A percentile compares a stretch with the other conserved stretches of the same genome.
Evolutionary conservation across 2,329 filamentous ascomycete species (phyloP).

Genomic region (Colletotrichum tropicicola): DNA sequence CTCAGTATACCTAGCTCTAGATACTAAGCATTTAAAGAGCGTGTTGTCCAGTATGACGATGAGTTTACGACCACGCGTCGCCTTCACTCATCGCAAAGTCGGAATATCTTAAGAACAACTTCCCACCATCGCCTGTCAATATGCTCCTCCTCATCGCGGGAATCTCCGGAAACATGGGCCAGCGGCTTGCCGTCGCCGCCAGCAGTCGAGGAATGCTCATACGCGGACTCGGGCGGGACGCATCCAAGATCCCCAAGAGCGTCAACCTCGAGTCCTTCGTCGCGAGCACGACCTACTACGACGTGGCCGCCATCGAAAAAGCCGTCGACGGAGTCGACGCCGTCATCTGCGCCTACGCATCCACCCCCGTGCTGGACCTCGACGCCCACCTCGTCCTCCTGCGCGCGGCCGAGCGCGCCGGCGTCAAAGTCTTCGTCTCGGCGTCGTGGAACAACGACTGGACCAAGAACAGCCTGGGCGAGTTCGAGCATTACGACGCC

Average conservation of each 20-base stretch:
- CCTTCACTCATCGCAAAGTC: no score
- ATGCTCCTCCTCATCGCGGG: conserved; percentile 49
- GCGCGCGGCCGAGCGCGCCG: conserved; percentile 44
- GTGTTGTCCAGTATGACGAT: no score
- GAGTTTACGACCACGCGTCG: no score
- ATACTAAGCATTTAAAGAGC: no score
- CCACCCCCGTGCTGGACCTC: conserved; percentile 33
- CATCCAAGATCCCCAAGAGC: conserved; percentile 41
- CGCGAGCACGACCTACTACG: conserved; percentile 35
- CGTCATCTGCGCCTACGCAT: conserved; percentile 41
- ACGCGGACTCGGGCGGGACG: conserved; percentile 42
- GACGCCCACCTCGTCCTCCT: conserved; percentile 46
- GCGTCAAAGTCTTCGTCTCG: conserved; percentile 40
- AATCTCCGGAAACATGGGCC: conserved; percentile 46
- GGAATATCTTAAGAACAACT: no score
- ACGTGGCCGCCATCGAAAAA: conserved; percentile 41
- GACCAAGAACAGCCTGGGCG: conserved; percentile 37
- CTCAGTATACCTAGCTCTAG: no score
- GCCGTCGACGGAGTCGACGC: conserved; percentile 45
- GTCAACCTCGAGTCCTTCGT: conserved; percentile 39
- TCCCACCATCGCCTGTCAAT: neutral
- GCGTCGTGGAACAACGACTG: conserved; percentile 44
- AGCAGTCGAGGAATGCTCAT: conserved; percentile 40
- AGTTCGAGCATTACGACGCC: conserved; percentile 42
- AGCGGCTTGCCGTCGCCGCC: conserved; percentile 36